Percentiles rank a stretch among this genome's conserved stretches.
Conservation (phyloP, 2,329 filamentous ascomycete genomes). For the Colletotrichum scovillei region DNA sequence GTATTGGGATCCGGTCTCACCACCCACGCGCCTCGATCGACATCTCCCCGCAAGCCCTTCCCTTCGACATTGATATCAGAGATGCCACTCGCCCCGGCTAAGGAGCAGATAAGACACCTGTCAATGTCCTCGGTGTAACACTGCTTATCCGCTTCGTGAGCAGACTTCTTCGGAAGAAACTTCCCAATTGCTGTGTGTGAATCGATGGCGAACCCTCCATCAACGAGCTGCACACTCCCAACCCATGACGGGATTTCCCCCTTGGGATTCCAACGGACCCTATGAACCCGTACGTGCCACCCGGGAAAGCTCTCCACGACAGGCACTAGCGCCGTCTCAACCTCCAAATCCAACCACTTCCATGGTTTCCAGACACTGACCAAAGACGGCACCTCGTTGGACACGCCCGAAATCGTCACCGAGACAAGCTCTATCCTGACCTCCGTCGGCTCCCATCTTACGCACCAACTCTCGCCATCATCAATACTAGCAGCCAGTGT, state of each 20-base stretch:
- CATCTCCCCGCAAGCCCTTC: neutral
- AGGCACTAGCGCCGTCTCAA: conserved; percentile 32
- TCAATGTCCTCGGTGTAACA: neutral
- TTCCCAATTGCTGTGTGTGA: conserved; percentile 1
- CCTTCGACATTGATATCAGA: conserved; percentile 2
- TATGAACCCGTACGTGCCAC: conserved; percentile 35
- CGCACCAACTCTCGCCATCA: conserved; percentile 34
- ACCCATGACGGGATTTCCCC: conserved; percentile 7
- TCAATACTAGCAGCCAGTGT: conserved; percentile 34
- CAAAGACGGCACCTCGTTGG: conserved; percentile 1
- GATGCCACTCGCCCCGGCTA: conserved; percentile 30
- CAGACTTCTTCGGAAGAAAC: neutral
- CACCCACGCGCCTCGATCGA: neutral
- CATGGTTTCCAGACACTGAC: conserved; percentile 35
- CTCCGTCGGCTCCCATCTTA: conserved; percentile 24
- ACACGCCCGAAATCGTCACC: neutral
- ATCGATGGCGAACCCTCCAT: conserved; percentile 36
- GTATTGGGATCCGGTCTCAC: conserved; percentile 38
- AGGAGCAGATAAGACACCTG: conserved; percentile 12
- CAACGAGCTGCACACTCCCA: conserved; percentile 26
- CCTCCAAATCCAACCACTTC: conserved; percentile 16
- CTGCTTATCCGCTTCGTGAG: neutral
- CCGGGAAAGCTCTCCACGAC: conserved; percentile 9
- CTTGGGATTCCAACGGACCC: conserved; percentile 1
- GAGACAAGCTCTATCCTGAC: conserved; percentile 1